phyloP scores from a whole-genome alignment of 1,284 basidiomycete genomes.

The Leccinum insigne region DNA sequence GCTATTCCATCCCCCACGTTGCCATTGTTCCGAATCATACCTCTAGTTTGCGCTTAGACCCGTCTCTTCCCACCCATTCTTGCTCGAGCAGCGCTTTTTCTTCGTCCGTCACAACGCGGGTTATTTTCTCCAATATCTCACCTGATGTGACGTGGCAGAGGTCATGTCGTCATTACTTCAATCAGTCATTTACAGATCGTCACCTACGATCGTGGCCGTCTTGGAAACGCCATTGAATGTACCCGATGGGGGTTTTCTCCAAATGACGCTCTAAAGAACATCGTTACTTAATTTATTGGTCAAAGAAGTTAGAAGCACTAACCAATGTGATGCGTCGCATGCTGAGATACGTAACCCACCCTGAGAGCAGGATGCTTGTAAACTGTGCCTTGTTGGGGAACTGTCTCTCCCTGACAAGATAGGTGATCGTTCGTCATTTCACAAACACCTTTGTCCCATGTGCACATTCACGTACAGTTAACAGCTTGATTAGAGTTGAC shows the following conservation, averaged over 20 bases:
- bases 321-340: constrained; percentile 96
- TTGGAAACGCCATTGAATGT: constrained; percentile 99
- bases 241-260: constrained; percentile 94
- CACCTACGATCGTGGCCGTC: constrained; percentile 94
- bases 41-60: constrained; percentile 90
- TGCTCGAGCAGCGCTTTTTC: constrained; percentile 83
- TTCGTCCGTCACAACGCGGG: constrained; percentile 88
- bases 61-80: constrained; percentile 92
- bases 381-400: constrained; percentile 91
- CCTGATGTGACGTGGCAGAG: constrained; percentile 42
- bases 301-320: constrained; percentile 22
- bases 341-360: constrained; percentile 98
- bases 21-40: constrained; percentile 41
- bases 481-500: constrained; percentile 95
- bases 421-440: constrained; percentile 12
- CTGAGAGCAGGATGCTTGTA: constrained; percentile 97
- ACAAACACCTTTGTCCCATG: constrained; percentile 8
- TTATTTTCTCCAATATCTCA: constrained; percentile 91
- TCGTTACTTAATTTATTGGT: constrained; percentile 19
- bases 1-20: constrained; percentile 5
- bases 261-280: constrained; percentile 74
- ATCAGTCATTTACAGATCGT: constrained; percentile 13
- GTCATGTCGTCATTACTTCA: constrained; percentile 14
- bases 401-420: constrained; percentile 77
- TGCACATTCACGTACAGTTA: constrained; percentile 62